Percentiles rank a stretch among this genome's conserved stretches.
These are phyloP conservation scores for Hymenoscyphus fructigenus DNA, from an alignment of 2,329 filamentous ascomycete genomes.

Conservation along the genomic window DNA sequence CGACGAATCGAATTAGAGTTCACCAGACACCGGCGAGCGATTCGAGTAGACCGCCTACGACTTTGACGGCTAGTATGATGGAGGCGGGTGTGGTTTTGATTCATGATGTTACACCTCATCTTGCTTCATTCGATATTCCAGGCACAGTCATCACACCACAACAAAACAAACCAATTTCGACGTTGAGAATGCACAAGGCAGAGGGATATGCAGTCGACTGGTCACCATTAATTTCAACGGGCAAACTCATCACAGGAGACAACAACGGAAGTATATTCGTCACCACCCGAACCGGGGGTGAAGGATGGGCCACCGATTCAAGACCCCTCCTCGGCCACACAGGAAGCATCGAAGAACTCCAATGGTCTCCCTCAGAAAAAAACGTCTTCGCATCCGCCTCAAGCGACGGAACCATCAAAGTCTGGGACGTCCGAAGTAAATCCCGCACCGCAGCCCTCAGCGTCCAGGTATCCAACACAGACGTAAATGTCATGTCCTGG, in stretches of 20 bases:
- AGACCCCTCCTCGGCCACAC: conserved; percentile 81
- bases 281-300: conserved; percentile 82
- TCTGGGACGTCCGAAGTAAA: conserved; percentile 95
- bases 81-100: conserved; percentile 87
- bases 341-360: conserved; percentile 86
- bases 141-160: conserved; percentile 76
- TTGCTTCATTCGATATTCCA: conserved; percentile 85
- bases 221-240: conserved; percentile 77
- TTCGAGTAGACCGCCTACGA: conserved; percentile 70
- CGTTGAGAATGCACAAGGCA: conserved; percentile 83
- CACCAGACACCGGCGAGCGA: conserved; percentile 76
- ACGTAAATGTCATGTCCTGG: conserved; percentile 98
- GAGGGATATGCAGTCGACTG: conserved; percentile 98
- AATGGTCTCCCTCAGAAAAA: conserved; percentile 92
- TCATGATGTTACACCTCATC: conserved; percentile 89
- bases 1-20: conserved; percentile 89
- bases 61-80: conserved; percentile 87
- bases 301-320: conserved; percentile 84
- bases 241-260: conserved; percentile 89
- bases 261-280: conserved; percentile 86
- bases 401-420: conserved; percentile 88
- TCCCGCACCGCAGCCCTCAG: conserved; percentile 83
- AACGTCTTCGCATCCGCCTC: conserved; percentile 94
- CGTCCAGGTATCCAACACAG: conserved; percentile 77
- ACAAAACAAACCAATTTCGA: conserved; percentile 85